Percentiles rank a stretch among this genome's conserved stretches.
phyloP scores from a whole-genome alignment of 1,284 basidiomycete genomes.

The Ustilago hordei region DNA sequence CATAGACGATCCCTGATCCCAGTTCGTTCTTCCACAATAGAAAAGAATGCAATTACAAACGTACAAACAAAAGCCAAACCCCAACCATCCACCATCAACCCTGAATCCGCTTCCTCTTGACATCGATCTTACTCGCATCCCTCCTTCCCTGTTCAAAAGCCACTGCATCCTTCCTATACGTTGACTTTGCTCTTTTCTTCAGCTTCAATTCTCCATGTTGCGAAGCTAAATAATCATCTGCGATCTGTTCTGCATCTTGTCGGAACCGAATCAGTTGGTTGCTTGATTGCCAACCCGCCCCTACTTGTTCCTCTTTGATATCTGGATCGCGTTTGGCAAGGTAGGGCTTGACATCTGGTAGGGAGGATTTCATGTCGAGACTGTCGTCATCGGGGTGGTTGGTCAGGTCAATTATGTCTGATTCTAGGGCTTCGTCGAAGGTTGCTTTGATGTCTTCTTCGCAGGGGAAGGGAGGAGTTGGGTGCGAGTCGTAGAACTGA shows the following conservation, averaged over 20 bases:
- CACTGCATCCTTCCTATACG: constrained; percentile 27
- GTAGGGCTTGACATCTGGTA: too few species aligned
- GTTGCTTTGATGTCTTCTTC: constrained; percentile 26
- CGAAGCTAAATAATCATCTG: constrained; percentile 45
- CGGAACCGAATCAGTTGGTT: constrained; percentile 50
- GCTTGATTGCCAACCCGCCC: constrained; percentile 37
- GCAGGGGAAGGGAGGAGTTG: background rate
- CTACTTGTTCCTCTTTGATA: constrained; percentile 1
- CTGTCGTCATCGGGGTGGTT: background rate
- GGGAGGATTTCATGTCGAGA: constrained; percentile 3
- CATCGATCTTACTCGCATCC: constrained; percentile 54
- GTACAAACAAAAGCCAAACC: too few species aligned
- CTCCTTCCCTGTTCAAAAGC: constrained; percentile 47
- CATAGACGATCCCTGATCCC: too few species aligned
- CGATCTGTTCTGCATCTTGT: constrained; percentile 50
- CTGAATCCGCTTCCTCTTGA: constrained; percentile 49
- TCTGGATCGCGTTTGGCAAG: constrained; percentile 9
- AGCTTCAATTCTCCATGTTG: constrained; percentile 43
- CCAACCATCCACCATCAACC: background rate
- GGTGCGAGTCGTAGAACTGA: constrained; percentile 21
- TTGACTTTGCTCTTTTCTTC: constrained; percentile 32
- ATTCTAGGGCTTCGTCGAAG: constrained; percentile 34
- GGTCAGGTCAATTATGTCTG: constrained; percentile 25
- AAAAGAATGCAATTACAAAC: too few species aligned
- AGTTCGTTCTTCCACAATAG: too few species aligned